These are phyloP conservation scores for Rhynchosporium secalis DNA, from an alignment of 2,329 filamentous ascomycete species.

Conservation along the genomic window DNA sequence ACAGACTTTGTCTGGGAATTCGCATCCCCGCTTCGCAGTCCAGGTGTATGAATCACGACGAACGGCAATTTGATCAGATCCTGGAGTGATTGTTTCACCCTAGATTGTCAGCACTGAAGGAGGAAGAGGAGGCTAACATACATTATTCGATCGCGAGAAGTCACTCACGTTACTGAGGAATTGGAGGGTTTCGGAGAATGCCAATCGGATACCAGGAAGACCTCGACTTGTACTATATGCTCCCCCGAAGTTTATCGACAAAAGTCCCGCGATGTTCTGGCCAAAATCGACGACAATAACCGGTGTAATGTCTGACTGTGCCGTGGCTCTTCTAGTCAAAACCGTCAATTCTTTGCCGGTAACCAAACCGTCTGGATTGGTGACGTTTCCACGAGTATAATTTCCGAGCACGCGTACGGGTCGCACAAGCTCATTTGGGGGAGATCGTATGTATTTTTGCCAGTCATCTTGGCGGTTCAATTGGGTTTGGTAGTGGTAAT, in stretches of 20 bases:
- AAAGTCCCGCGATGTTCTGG: conserved; percentile 47
- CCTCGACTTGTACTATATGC: conserved; percentile 38
- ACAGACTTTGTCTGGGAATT: conserved; percentile 47
- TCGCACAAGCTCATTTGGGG: conserved; percentile 38
- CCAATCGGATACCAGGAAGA: conserved; percentile 46
- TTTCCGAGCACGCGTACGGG: conserved; percentile 40
- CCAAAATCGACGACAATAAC: conserved; percentile 52
- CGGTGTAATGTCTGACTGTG: conserved; percentile 34
- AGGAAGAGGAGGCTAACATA: conserved; percentile 25
- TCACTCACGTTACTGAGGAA: conserved; percentile 48
- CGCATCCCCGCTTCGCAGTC: conserved; percentile 48
- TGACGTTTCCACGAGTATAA: conserved; percentile 43
- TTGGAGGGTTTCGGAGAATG: conserved; percentile 51
- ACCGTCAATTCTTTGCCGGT: conserved; percentile 38
- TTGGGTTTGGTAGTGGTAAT: conserved; percentile 20
- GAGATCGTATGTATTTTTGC: conserved; percentile 45
- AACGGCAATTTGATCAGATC: conserved; percentile 54
- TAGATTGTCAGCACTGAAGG: conserved; percentile 22
- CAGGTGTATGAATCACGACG: conserved; percentile 45
- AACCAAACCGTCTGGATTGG: conserved; percentile 42
- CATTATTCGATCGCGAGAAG: conserved; percentile 51
- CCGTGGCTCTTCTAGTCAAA: conserved; percentile 31
- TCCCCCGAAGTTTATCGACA: conserved; percentile 47
- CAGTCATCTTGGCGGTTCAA: conserved; percentile 33
- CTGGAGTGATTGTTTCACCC: conserved; percentile 45